These are phyloP conservation scores for Vitrella brassicaformis DNA, from an alignment of 73 alveolate species.

Conservation along the genomic window DNA sequence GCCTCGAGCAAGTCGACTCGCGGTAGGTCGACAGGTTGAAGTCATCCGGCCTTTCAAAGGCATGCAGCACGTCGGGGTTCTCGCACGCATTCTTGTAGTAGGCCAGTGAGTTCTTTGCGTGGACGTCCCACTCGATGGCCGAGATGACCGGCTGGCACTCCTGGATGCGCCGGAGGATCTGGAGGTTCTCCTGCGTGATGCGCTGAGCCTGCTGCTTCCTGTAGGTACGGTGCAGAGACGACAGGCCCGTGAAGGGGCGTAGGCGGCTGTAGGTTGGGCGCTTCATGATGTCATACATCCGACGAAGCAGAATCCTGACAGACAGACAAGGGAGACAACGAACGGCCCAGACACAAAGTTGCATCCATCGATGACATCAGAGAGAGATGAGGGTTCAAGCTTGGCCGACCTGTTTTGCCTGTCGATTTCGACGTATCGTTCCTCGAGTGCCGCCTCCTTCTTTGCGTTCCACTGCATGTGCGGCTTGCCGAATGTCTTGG, in stretches of 20 bases:
- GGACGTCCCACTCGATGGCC: no score
- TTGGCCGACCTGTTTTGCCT: neutral
- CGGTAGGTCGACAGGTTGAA: no score
- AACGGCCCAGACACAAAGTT: neutral
- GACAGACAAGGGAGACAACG: neutral
- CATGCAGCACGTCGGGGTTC: no score
- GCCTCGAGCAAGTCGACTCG: no score
- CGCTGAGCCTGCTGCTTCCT: neutral
- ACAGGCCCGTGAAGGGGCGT: neutral
- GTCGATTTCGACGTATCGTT: neutral
- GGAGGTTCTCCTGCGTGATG: neutral
- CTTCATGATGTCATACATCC: neutral
- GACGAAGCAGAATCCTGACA: neutral
- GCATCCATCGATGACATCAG: neutral
- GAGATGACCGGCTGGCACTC: no score
- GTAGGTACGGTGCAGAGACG: neutral
- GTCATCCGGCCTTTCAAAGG: no score
- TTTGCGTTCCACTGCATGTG: neutral
- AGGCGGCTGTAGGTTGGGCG: neutral
- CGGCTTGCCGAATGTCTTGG: neutral
- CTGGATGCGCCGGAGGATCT: neutral
- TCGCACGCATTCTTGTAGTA: no score
- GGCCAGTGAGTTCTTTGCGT: no score
- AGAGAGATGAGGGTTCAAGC: neutral
- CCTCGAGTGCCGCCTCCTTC: neutral